Evolutionary conservation across 139 green algal species (phyloP), one percentile per base, ranked within the genome.

Genomic region (Limnomonas spitsbergensis): DNA sequence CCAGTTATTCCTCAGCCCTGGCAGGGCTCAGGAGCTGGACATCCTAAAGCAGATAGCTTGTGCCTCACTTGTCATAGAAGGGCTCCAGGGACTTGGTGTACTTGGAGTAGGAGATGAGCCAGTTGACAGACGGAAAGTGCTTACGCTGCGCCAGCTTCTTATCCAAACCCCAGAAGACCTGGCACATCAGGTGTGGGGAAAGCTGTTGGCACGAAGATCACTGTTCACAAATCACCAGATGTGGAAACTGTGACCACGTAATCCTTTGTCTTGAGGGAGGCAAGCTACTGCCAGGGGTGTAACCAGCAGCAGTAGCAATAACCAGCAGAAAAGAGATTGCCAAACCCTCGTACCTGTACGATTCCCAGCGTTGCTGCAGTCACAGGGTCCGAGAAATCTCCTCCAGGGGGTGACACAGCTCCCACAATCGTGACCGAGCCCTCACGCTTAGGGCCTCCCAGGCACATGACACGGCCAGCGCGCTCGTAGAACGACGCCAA

Each of bases 131-230:
- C 9, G 96, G 96, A 86, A 99, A 99, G 87, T 99, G 96, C 90
- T 99, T 99, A 79, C 96, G 90, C 89, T 99, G 96, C 1, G 96
- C 96, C 68, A 99, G 92, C 92, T 99, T 99, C 92, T 99, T 99
- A 89, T 99, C 96, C 84, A 99, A 80, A n/a, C 96, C 96, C 96
- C 96, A 99, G 84, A 99, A 99, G 80, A 99, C 96, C 93, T 97
- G 87, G 6, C 4, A 47, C 47, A 61, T 20, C 47, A 61, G n/a
- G n/a, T n/a, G n/a, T n/a, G n/a, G n/a, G 47, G 20, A 61, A 61
- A 61, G 9, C 14, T 61, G 47, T 61, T 61, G 20, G 9, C 24
- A 35, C 61, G n/a, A 24, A 32, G 9, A 71, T 34, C 61, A 71
- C n/a, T 38, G 61, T 71, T 32, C 61, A 38, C 61, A 71, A 71